Evolutionary conservation across 2,329 filamentous ascomycete genomes (phyloP), one percentile per base, ranked within the genome.

Genomic region (Fusarium tuaranense): DNA sequence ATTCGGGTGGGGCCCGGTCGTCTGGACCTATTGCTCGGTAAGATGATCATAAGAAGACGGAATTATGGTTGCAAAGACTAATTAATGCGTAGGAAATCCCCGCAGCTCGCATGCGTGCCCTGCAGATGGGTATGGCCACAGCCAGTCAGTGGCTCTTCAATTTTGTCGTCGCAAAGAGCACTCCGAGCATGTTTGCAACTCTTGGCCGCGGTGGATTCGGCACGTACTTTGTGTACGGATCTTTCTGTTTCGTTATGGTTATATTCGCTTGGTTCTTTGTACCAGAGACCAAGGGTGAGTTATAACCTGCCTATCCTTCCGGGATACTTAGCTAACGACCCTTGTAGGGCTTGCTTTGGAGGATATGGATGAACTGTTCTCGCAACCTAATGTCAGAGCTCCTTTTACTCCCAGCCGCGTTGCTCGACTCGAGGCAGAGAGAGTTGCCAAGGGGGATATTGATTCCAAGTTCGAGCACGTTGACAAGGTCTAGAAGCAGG

Each of bases 81-180:
- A 67, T 18, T 25, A 2, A 8, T 8, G 9, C 16, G 4, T 25
- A 70, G 59, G 65, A 70, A 9, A 70, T 70, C 7, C 65, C 68
- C 3, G 66, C 69, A 1, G 69, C 69, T 2, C 69, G 69, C 25
- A 71, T 71, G 66, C 69, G 69, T 32, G 61, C 69, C 1, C 51
- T 71, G 4, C 66, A 69, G 39, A 71, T 71, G 63, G 69, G 69
- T 7, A 69, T 71, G 66, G 66, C 69, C 2, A 71, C 69, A 2
- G 66, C 69, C 2, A 66, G 66, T 25, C 69, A 71, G 22, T 71
- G 66, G 63, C 38, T 71, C 16, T 71, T 71, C 62, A 71, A 71
- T 22, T 71, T 71, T 51, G 69, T 69, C n/a, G 69, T 69, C 7
- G 66, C 69, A 8, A 69, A 69, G 38, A 25, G 48, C 22, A 71